Evolutionary conservation across 2,329 filamentous ascomycete genomes (phyloP).

Genomic region (Colletotrichum theobromicola): DNA sequence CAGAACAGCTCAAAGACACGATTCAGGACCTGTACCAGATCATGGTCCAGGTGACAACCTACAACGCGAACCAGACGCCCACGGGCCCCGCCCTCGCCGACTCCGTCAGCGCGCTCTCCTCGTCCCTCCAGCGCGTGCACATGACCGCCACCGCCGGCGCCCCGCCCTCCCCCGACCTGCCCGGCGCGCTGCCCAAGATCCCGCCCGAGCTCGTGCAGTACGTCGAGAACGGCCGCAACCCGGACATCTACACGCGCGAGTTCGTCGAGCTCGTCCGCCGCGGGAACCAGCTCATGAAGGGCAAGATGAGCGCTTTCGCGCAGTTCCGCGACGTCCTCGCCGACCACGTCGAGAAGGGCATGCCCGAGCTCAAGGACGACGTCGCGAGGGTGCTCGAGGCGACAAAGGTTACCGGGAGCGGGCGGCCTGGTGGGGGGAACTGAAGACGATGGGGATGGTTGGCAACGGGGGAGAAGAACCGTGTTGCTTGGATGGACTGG

Average conservation of each 20-base stretch:
- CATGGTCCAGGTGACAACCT: conserved; percentile 67
- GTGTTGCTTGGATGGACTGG: not conserved
- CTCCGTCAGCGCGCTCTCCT: conserved; percentile 38
- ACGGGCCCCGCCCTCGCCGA: conserved; percentile 17
- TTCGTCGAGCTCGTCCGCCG: conserved; percentile 73
- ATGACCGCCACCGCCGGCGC: conserved; percentile 39
- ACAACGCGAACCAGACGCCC: conserved; percentile 49
- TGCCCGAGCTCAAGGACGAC: conserved; percentile 65
- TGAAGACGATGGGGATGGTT: not conserved
- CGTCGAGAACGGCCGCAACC: conserved; percentile 74
- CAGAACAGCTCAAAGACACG: conserved; percentile 65
- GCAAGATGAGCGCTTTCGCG: conserved; percentile 67
- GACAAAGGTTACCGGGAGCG: conserved; percentile 32
- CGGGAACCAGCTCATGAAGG: conserved; percentile 70
- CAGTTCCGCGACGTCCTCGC: conserved; percentile 68
- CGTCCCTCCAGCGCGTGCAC: conserved; percentile 43
- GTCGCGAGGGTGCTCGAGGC: conserved; percentile 54
- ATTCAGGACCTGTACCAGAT: conserved; percentile 69
- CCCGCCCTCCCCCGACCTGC: conserved; percentile 16
- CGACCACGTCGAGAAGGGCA: conserved; percentile 58
- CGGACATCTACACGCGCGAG: conserved; percentile 76
- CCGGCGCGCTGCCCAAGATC: conserved; percentile 51
- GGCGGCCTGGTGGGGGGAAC: not conserved
- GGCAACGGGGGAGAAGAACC: not conserved
- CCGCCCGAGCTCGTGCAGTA: conserved; percentile 71